Conservation (phyloP, 176 grass and related monocot genomes). For the Zizania latifolia region DNA sequence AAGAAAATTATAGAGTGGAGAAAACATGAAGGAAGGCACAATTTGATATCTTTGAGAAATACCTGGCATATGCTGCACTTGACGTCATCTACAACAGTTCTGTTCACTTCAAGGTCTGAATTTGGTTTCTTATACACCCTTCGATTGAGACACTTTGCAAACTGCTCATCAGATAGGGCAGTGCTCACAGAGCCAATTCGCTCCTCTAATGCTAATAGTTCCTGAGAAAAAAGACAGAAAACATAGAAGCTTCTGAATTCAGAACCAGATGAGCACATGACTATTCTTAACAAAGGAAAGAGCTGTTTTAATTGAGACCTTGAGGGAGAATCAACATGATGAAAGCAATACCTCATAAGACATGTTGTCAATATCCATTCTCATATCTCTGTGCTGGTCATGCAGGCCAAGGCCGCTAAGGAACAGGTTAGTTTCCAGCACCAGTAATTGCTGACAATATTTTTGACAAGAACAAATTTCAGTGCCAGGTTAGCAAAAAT, state of each 20-base stretch:
- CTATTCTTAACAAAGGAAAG: background rate
- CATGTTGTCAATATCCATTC: constrained; percentile 96
- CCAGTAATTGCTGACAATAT: constrained; percentile 61
- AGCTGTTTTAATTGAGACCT: background rate
- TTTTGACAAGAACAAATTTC: constrained; percentile 9
- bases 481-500: too few species aligned
- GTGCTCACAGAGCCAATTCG: constrained; percentile 84
- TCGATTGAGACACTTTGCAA: constrained; percentile 46
- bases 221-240: constrained; percentile 33
- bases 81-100: constrained; percentile 36
- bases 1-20: background rate
- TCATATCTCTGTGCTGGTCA: constrained; percentile 80
- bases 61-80: constrained; percentile 98
- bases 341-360: constrained; percentile 76
- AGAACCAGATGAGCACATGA: background rate
- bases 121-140: constrained; percentile 26
- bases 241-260: background rate
- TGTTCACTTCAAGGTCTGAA: constrained; percentile 10
- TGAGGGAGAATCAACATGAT: background rate
- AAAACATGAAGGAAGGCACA: background rate
- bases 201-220: constrained; percentile 80
- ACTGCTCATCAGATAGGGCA: constrained; percentile 70
- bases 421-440: constrained; percentile 66
- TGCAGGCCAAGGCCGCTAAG: constrained; percentile 49
- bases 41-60: constrained; percentile 12